Evolutionary conservation across 495 filamentous ascomycete genomes (phyloP), one percentile per base, ranked within the genome.

Genomic region (Xylaria venustula): DNA sequence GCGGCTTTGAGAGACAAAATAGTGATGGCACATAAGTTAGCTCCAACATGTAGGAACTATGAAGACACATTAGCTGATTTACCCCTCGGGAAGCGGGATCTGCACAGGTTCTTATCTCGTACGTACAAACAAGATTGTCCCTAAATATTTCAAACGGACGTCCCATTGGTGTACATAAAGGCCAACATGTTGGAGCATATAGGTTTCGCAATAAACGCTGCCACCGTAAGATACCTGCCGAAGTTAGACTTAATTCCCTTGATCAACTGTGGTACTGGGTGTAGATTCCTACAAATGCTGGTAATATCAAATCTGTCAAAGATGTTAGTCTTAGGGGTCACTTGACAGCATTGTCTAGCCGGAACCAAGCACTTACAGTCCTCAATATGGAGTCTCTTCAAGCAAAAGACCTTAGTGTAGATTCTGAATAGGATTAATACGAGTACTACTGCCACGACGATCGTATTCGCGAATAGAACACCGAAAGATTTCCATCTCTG

Each of bases 101-200:
- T 11, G 5, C 5, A 11, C 30, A 11, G 30, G 11, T 34, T 34
- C 30, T n/a, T 40, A 15, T n/a, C 17, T 20, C 2, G 36, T 26
- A 46, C 26, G 25, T 54, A 30, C 34, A 45, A 19, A 41, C 34
- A 41, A 30, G 41, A 40, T 41, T 20, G 32, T 26, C 25, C 7
- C 11, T 1, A 57, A 4, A 15, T 57, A 23, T 36, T 28, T 46
- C 20, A 57, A 1, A 1, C 41, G 47, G 14, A 67, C 20, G 32
- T 69, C 57, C 61, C 62, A 69, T 22, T 64, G 54, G 37, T 69
- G 64, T 9, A 69, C 64, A 22, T 62, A 64, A 32, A 62, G 62
- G 11, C 67, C 67, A 15, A 48, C 15, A 20, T n/a, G 11, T 22
- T 49, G 26, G 7, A 69, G 54, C 23, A 63, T 36, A 7, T 26